These are phyloP conservation scores for Blastocystis sp. DNA, from an alignment of 352 stramenopile species.

Conservation along the genomic window DNA sequence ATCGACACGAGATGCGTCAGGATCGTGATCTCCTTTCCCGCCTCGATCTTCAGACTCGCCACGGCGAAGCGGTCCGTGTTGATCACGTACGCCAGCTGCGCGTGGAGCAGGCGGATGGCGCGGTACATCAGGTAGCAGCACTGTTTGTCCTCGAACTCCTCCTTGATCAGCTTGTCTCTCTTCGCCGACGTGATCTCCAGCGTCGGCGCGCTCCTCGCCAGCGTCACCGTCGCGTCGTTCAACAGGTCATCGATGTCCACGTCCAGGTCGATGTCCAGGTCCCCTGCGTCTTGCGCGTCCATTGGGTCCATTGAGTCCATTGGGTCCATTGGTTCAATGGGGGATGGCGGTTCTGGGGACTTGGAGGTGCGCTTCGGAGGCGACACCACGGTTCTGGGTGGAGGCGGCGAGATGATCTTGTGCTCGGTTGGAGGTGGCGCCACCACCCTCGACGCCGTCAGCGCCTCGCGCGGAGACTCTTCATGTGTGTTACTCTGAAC, in stretches of 20 bases:
- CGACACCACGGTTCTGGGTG: not conserved
- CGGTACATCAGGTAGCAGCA: conserved; percentile 7
- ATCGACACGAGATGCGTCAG: conserved; percentile 4
- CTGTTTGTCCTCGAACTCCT: conserved; percentile 4
- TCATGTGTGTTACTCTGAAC: no score
- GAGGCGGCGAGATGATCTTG: not conserved
- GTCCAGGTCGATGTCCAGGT: conserved; percentile 29
- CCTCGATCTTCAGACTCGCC: not conserved
- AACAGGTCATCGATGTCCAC: conserved; percentile 27
- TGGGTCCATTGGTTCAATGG: not conserved
- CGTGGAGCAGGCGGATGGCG: conserved; percentile 19
- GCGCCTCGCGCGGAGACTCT: not conserved
- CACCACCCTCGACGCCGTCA: not conserved
- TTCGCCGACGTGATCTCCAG: not conserved
- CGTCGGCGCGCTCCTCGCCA: not conserved
- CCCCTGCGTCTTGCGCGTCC: not conserved
- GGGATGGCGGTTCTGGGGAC: not conserved
- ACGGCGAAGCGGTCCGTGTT: conserved; percentile 37
- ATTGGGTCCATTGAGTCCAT: not conserved
- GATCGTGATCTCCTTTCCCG: not conserved
- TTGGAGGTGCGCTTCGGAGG: not conserved
- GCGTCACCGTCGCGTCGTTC: not conserved
- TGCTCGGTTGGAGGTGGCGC: not conserved
- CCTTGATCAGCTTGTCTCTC: not conserved
- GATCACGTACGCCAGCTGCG: conserved; percentile 3